Evolutionary conservation across 805 yeast species (phyloP).

Genomic region (Candida cerambycidarum): DNA sequence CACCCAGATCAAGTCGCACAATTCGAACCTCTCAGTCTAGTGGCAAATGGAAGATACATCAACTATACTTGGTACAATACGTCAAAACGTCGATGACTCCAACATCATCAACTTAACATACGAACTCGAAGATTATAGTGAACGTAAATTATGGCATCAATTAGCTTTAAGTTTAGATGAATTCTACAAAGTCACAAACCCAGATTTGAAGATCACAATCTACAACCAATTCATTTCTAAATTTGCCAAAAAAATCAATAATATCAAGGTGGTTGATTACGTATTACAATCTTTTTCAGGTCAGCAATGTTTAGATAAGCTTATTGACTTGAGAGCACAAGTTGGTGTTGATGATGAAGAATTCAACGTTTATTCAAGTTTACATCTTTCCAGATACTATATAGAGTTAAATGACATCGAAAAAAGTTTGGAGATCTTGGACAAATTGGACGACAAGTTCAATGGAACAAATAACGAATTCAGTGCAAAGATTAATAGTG

Average conservation of each 20-base stretch:
- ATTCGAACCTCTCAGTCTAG: too few species aligned
- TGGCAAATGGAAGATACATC: constrained; percentile 43
- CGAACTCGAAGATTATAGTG: constrained; percentile 79
- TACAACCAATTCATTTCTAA: constrained; percentile 68
- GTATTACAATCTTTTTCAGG: constrained; percentile 51
- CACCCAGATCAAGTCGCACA: too few species aligned
- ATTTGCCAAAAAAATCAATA: constrained; percentile 72
- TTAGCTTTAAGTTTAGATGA: constrained; percentile 65
- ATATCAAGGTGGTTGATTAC: constrained; percentile 75
- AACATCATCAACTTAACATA: constrained; percentile 62
- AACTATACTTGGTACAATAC: constrained; percentile 55
- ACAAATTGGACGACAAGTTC: constrained; percentile 49
- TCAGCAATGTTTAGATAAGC: constrained; percentile 34
- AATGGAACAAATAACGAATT: constrained; percentile 29
- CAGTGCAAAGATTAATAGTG: constrained; percentile 66
- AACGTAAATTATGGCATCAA: constrained; percentile 93
- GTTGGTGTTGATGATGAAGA: constrained; percentile 34
- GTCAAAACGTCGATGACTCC: constrained; percentile 60
- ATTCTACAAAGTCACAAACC: constrained; percentile 45
- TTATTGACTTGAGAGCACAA: constrained; percentile 34
- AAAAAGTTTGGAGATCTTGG: constrained; percentile 68
- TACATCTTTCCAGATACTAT: constrained; percentile 75
- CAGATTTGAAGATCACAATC: constrained; percentile 59
- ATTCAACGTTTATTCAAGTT: constrained; percentile 28
- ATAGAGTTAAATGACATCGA: constrained; percentile 51